phyloP scores from a whole-genome alignment of 78 protist species.

The Diacronema lutheri region DNA sequence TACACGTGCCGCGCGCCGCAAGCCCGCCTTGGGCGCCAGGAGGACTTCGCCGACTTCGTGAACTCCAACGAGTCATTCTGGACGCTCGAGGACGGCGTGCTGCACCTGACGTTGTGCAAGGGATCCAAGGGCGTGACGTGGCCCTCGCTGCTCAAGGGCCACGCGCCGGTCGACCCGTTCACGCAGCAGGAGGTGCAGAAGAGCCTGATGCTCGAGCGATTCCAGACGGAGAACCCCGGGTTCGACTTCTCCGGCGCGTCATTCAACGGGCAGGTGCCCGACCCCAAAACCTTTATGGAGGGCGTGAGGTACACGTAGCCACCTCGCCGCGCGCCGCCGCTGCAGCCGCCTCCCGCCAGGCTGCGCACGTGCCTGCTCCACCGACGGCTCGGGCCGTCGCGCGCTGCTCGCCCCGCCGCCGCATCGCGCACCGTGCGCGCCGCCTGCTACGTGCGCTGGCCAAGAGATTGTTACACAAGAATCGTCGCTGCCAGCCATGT shows the following conservation, averaged over 20 bases:
- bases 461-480: too few species aligned
- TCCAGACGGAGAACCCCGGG: constrained; percentile 10
- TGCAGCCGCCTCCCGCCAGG: too few species aligned
- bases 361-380: too few species aligned
- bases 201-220: constrained; percentile 10
- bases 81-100: neutral
- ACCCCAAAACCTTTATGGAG: constrained; percentile 8
- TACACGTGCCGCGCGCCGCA: too few species aligned
- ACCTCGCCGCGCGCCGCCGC: too few species aligned
- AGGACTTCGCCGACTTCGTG: neutral
- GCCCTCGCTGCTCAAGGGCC: neutral
- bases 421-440: too few species aligned
- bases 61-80: neutral
- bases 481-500: too few species aligned
- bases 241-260: constrained; percentile 9
- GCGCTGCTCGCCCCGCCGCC: too few species aligned
- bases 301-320: constrained; percentile 3
- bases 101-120: neutral
- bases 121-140: neutral
- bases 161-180: neutral
- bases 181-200: neutral
- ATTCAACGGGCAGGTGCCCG: constrained; percentile 5
- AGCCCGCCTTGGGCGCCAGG: neutral
- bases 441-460: too few species aligned
- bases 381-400: too few species aligned